Conservation (phyloP, 2,329 filamentous ascomycete genomes). For the Pestalotiopsis sp. region DNA sequence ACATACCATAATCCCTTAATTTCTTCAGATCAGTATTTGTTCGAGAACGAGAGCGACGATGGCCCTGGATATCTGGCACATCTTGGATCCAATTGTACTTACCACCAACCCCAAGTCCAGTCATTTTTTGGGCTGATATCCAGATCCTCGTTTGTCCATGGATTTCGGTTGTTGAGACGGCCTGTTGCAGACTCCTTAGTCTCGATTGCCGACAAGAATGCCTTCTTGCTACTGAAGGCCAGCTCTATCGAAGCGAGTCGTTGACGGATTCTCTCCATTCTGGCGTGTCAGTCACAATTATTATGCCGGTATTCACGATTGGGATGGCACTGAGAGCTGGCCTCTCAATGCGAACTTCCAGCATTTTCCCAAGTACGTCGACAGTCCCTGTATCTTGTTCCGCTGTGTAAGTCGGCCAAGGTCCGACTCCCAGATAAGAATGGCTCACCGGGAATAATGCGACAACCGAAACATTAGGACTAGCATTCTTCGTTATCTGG, state of each 20-base stretch:
- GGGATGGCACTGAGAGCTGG: background rate
- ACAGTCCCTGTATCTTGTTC: background rate
- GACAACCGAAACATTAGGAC: background rate
- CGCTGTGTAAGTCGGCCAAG: background rate
- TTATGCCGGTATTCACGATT: background rate
- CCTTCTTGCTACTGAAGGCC: conserved; percentile 10
- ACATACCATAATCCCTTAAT: background rate
- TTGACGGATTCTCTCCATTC: background rate
- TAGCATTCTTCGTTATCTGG: background rate
- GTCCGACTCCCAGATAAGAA: background rate
- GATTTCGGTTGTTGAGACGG: conserved; percentile 14
- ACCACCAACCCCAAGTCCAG: conserved; percentile 5
- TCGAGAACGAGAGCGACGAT: background rate
- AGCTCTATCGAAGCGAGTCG: conserved; percentile 7
- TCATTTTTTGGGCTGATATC: conserved; percentile 3
- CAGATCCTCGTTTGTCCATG: conserved; percentile 6
- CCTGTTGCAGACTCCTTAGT: conserved; percentile 15
- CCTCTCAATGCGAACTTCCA: background rate
- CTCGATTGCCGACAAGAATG: conserved; percentile 15
- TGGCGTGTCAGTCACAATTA: background rate
- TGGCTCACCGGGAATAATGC: background rate
- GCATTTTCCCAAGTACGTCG: background rate
- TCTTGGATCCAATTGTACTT: background rate
- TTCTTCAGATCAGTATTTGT: background rate
- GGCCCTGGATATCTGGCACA: background rate